Evolutionary conservation across 2,329 filamentous ascomycete genomes (phyloP), one percentile per base, ranked within the genome.

Genomic region (Cercospora nicotianae): DNA sequence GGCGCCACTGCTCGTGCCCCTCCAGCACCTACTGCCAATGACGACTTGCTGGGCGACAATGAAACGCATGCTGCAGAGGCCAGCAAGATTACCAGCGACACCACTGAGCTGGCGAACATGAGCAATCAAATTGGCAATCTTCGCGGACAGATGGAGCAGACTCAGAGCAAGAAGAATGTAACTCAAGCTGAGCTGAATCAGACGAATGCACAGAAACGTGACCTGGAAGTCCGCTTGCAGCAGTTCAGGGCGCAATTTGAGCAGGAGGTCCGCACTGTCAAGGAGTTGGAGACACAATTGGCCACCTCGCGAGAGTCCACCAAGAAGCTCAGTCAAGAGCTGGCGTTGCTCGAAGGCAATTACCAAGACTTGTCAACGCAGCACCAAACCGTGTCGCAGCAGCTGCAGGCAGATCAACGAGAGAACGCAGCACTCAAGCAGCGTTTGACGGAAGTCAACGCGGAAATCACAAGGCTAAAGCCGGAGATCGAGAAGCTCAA

Each of bases 101-200:
- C 94, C 2, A 90, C 91, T 0, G 95, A 99, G 79, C 85, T 99
- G 67, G 95, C 94, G 62, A 98, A 99, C 77, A 85, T 99, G 73
- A 97, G 94, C 0, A 98, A 96, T 78, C 95, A 98, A 79, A 93
- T 99, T 71, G 90, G 93, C 33, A 94, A 91, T 2, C 82, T 99
- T 65, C 91, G 94, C 0, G 96, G 90, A 76, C 93, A 99, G 81
- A 97, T 96, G 89, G 93, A 97, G 77, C 93, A 94, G 73, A 91
- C 97, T 1, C 93, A 96, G 78, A 88, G 86, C 36, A 94, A 97
- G 80, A 90, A 93, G 70, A 87, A 84, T 5, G 87, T 88, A 2
- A 91, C 91, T 0, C 93, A 97, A 79, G 90, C 90, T 71, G 92
- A 97, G 67, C 82, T 98, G 62, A 91, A 87, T 69, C 92, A 94